A percentile compares a stretch with the other conserved stretches of the same genome.
Evolutionary conservation across 495 filamentous ascomycete species (phyloP).

Genomic region (Penicillium antarcticum): DNA sequence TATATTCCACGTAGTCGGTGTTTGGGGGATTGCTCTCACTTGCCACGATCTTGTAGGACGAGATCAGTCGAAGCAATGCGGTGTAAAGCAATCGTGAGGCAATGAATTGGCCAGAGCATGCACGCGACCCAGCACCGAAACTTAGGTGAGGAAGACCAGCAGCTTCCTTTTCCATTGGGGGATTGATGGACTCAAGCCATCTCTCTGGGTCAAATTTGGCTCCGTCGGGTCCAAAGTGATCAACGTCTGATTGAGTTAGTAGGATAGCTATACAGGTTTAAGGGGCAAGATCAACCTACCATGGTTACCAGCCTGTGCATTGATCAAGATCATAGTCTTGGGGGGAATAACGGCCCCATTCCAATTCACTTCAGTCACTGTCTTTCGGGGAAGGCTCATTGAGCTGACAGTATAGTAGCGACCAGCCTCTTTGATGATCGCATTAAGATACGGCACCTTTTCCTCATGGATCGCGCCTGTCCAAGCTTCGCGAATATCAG

Average conservation of each 20-base stretch:
- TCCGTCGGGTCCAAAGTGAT: slow-evolving; percentile 49
- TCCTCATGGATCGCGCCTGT: slow-evolving; percentile 42
- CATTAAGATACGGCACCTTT: slow-evolving; percentile 46
- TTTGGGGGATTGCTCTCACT: slow-evolving; percentile 47
- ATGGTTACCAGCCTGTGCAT: slow-evolving; percentile 56
- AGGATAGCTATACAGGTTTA: background rate
- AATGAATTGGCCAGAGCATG: slow-evolving; percentile 51
- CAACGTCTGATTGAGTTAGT: slow-evolving; percentile 34
- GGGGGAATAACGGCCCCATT: slow-evolving; percentile 53
- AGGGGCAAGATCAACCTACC: slow-evolving; percentile 30
- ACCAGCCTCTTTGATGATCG: slow-evolving; percentile 51
- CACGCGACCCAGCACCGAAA: slow-evolving; percentile 52
- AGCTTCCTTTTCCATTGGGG: slow-evolving; percentile 32
- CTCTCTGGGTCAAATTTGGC: slow-evolving; percentile 51
- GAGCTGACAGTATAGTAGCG: slow-evolving; percentile 54
- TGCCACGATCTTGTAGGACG: slow-evolving; percentile 49
- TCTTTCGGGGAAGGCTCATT: slow-evolving; percentile 53
- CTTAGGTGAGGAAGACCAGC: slow-evolving; percentile 44
- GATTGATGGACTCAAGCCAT: slow-evolving; percentile 41
- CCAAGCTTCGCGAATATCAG: slow-evolving; percentile 48
- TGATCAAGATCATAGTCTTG: slow-evolving; percentile 55
- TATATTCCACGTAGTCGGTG: slow-evolving; percentile 58
- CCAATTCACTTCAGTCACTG: slow-evolving; percentile 50
- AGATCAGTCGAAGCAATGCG: slow-evolving; percentile 46
- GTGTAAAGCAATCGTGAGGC: slow-evolving; percentile 48